Percentiles rank a stretch among this genome's conserved stretches.
phyloP scores from a whole-genome alignment of 2,329 filamentous ascomycete species.

The Arthrinium puccinioides region DNA sequence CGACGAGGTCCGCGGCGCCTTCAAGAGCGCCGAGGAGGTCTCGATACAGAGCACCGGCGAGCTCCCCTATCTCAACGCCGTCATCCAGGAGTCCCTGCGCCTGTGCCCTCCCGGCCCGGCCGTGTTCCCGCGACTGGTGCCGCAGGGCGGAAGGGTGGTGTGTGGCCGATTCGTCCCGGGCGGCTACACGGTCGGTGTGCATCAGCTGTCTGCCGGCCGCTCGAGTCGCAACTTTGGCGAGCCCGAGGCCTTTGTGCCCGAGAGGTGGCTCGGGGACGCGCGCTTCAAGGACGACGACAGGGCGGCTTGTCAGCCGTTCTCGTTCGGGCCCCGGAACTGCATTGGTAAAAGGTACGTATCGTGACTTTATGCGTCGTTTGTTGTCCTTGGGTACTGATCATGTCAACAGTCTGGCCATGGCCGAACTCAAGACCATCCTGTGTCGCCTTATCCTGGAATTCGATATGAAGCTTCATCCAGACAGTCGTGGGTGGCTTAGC shows the following conservation, averaged over 20 bases:
- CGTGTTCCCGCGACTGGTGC: constrained; percentile 6
- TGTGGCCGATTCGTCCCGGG: constrained; percentile 6
- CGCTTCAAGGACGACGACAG: constrained; percentile 18
- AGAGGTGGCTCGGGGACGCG: constrained; percentile 20
- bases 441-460: constrained; percentile 24
- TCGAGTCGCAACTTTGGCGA: constrained; percentile 19
- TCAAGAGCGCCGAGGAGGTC: constrained; percentile 24
- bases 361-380: too few species aligned
- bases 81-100: constrained; percentile 29
- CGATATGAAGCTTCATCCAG: constrained; percentile 18
- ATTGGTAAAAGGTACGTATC: constrained; percentile 23
- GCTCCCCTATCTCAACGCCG: constrained; percentile 26
- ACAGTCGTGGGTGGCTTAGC: constrained; percentile 4
- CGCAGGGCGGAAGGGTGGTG: constrained; percentile 3
- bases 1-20: constrained; percentile 26
- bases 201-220: neutral
- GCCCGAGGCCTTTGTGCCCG: constrained; percentile 23
- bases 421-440: constrained; percentile 26
- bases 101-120: constrained; percentile 22
- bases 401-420: constrained; percentile 22
- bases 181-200: neutral
- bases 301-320: constrained; percentile 19
- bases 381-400: too few species aligned
- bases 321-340: constrained; percentile 22
- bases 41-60: constrained; percentile 15